Evolutionary conservation across 1,139 yeast genomes (phyloP).

Genomic region (Hemisphaericaspora subhashii): DNA sequence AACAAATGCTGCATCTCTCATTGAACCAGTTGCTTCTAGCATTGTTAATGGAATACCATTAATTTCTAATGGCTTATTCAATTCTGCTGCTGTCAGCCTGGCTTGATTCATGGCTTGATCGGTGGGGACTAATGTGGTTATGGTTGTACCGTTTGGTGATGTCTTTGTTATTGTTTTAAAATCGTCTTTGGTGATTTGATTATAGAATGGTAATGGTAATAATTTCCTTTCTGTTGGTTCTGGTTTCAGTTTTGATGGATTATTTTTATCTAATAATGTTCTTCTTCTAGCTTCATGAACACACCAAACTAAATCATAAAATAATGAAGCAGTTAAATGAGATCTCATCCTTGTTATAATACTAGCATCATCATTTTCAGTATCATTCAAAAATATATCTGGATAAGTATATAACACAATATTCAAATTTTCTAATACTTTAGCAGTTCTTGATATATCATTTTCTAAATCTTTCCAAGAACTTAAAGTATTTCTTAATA

Average conservation of each 20-base stretch:
- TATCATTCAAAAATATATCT: slow-evolving; percentile 53
- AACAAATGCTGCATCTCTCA: slow-evolving; percentile 10
- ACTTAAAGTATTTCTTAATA: slow-evolving; percentile 80
- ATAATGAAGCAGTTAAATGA: slow-evolving; percentile 86
- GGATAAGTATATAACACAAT: slow-evolving; percentile 88
- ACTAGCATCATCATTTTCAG: slow-evolving; percentile 43
- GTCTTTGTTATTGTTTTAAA: slow-evolving; percentile 83
- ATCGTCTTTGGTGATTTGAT: slow-evolving; percentile 89
- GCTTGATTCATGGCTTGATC: slow-evolving; percentile 67
- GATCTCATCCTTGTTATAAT: slow-evolving; percentile 88
- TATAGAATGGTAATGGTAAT: slow-evolving; percentile 86
- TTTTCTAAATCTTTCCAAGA: slow-evolving; percentile 92
- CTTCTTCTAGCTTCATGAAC: slow-evolving; percentile 91
- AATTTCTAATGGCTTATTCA: slow-evolving; percentile 60
- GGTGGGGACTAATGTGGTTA: slow-evolving; percentile 87
- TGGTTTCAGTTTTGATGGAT: slow-evolving; percentile 10
- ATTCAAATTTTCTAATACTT: slow-evolving; percentile 86
- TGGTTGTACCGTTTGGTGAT: slow-evolving; percentile 89
- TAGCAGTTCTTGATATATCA: slow-evolving; percentile 89
- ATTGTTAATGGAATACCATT: slow-evolving; percentile 80
- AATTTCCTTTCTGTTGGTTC: slow-evolving; percentile 29
- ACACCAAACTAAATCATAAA: slow-evolving; percentile 92
- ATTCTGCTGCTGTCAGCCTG: slow-evolving; percentile 55
- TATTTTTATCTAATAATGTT: slow-evolving; percentile 49
- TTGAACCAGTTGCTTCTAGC: slow-evolving; percentile 72